Base-by-base conservation (phyloP, 176 grass and related monocot species). In the Stipa capillata region DNA sequence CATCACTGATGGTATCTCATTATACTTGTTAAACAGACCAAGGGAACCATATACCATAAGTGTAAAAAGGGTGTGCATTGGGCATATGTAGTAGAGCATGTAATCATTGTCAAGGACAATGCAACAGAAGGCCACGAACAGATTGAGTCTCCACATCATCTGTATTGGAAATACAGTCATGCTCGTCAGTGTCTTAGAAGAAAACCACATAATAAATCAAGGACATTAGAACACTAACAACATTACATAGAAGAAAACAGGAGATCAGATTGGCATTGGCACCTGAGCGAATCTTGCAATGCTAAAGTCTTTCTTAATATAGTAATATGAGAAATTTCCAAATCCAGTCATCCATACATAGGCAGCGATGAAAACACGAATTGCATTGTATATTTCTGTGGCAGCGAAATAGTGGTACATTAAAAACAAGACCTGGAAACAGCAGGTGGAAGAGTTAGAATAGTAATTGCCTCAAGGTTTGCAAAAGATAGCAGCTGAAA, bases 331-430 rank as follows among this genome's bases (percentile, higher is more conserved):
- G 76, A 97, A 97, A 69, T 97, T 97, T 69, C 93, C 93, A 84
- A 97, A 97, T 83, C 90, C 93, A 71, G 93, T 97, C 93, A 97
- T 97, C 93, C 93, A 97, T 39, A 93, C 93, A 86, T 93, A 97
- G 55, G 79, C 79, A 58, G 93, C 90, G 59, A 97, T 97, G 61
- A 97, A 97, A 21, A 97, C 60, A 88, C 93, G 82, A 43, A 97
- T 97, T 53, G 93, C 93, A 58, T 97, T 97, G 85, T 97, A 97
- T 79, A 97, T 97, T 82, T 97, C 93, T 18, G 85, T 60, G 20
- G 93, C 93, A 70, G 93, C 90, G n/a, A 97, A 97, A 67, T 97
- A 97, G 76, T 97, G 93, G 54, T 97, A 97, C 93, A 97, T 85
- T 59, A 97, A 74, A 67, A 97, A 97, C 66, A 97, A 53, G 23